Base-by-base conservation (phyloP, 164 flowering plant genomes). In the Paratinospora sagittata region DNA sequence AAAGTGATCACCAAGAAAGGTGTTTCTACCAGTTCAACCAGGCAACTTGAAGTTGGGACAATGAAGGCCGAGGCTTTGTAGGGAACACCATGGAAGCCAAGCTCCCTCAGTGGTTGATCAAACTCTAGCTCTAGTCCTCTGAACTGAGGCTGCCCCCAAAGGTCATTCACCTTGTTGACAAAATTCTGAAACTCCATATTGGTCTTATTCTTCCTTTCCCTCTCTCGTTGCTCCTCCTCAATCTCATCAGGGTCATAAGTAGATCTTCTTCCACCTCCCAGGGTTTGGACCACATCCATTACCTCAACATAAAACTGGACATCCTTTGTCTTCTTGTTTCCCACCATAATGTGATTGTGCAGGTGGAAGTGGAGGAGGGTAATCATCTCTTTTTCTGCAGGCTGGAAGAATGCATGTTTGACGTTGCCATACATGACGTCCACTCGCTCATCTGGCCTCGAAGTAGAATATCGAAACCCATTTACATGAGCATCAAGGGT, bases 331-430 rank as follows among this genome's bases (percentile, higher is more conserved):
- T n/a, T 89, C 80, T 84, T 88, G 81, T 83, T 90, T 19, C 96
- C 96, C 27, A 89, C 92, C 97, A 92, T 90, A 17, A 92, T 90
- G 76, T 90, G 94, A 63, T 92, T 85, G 70, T 89, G 92, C 24
- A 92, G 79, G 75, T 92, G 96, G 39, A 92, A 89, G 69, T 92
- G 91, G 58, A 89, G 74, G 8, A 92, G 81, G 14, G 93, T 87
- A 24, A 90, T 88, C 94, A 89, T 89, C 63, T 92, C 96, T 71
- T 81, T 90, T 79, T 92, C 92, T 24, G 90, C 89, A 3, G 92
- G 90, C 83, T 90, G 96, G 76, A 92, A 90, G 58, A 92, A 85
- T 7, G 96, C 94, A 81, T 90, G 96, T 69, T 92, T 90, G 63
- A 92, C 72, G 78, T 92, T 92, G 0, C 72, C 79, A 79, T 68